Evolutionary conservation across 2,329 filamentous ascomycete genomes (phyloP), one percentile per base, ranked within the genome.

Genomic region (Aspergillus calidoustus): DNA sequence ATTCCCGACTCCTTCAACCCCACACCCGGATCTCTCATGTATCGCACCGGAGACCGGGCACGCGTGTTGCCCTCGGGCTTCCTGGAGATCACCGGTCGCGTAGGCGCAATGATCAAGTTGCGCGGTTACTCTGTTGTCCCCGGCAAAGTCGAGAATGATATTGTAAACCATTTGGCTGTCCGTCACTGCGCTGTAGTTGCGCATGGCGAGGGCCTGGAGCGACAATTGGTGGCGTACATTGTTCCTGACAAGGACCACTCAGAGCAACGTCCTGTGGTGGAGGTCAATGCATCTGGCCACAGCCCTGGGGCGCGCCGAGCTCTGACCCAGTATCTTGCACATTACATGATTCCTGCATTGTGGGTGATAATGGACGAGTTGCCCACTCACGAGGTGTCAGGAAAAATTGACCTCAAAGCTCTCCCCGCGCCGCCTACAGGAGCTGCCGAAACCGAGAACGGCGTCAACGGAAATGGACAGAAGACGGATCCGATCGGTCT

Each of bases 261-360:
- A 15, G 80, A 79, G 46, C 82, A 86, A 48, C 87, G 89, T 23
- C 85, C 87, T 0, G 76, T 80, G 4, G 81, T 91, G 3, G 84
- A 89, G 51, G 86, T 93, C 51, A 87, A 92, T 62, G 86, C 89
- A 59, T 84, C 87, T 30, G 90, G 89, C 5, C 89, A 91, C 74
- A 92, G 90, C 67, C 87, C 90, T 1, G 83, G 83, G 6, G 87
- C 90, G 3, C 84, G 91, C 51, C 85, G 87, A 59, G 83, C 84
- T 17, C 82, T 94, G 2, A 83, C 87, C 1, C 80, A 84, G 17
- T 87, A 87, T 64, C 82, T 94, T 31, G 91, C 91, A 1, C 90
- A 91, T 64, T 94, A 94, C 76, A 93, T 94, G 91, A 89, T 94
- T 57, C 91, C 91, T 0, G 83, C 89, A 0, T 76, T 93, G 3